These are phyloP conservation scores for Murraya koenigii DNA, from an alignment of 345 rosid species.

Conservation along the genomic window DNA sequence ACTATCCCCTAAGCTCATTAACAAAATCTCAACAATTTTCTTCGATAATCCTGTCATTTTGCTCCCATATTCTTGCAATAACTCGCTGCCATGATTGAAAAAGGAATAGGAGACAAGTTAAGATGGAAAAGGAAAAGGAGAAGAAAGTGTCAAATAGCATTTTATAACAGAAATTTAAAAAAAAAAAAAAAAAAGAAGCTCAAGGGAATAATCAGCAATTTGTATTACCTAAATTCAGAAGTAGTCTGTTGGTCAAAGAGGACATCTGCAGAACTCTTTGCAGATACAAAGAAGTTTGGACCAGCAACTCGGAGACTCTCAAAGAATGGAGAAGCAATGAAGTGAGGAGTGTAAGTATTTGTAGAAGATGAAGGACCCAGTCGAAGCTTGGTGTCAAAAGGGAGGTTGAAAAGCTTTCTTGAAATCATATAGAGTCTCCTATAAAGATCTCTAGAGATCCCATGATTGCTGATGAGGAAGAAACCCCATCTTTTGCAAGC, in stretches of 20 bases:
- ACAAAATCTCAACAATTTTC: slow-evolving; percentile 23
- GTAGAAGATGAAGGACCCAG: slow-evolving; percentile 33
- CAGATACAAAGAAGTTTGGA: slow-evolving; percentile 36
- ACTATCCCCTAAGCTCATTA: slow-evolving; percentile 27
- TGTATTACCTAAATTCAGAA: slow-evolving; percentile 33
- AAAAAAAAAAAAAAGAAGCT: too few relatives aligned
- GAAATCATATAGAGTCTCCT: slow-evolving; percentile 22
- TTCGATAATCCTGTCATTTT: slow-evolving; percentile 33
- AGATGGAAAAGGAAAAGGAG: background rate
- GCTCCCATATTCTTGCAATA: slow-evolving; percentile 33
- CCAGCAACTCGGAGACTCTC: slow-evolving; percentile 38
- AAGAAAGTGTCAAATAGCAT: background rate
- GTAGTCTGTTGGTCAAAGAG: slow-evolving; percentile 13
- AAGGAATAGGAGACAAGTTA: background rate
- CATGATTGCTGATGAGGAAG: slow-evolving; percentile 40
- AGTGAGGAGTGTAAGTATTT: slow-evolving; percentile 35
- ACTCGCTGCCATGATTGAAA: background rate
- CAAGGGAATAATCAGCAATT: background rate
- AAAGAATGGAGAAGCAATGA: slow-evolving; percentile 48
- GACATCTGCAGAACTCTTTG: slow-evolving; percentile 25
- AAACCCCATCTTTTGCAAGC: slow-evolving; percentile 46
- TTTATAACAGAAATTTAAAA: too few relatives aligned
- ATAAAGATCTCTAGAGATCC: slow-evolving; percentile 33
- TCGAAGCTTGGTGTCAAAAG: slow-evolving; percentile 27
- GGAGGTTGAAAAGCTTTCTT: slow-evolving; percentile 26